Conservation (phyloP, 2,329 filamentous ascomycete genomes). For the Pseudophaeomoniella oleicola region DNA sequence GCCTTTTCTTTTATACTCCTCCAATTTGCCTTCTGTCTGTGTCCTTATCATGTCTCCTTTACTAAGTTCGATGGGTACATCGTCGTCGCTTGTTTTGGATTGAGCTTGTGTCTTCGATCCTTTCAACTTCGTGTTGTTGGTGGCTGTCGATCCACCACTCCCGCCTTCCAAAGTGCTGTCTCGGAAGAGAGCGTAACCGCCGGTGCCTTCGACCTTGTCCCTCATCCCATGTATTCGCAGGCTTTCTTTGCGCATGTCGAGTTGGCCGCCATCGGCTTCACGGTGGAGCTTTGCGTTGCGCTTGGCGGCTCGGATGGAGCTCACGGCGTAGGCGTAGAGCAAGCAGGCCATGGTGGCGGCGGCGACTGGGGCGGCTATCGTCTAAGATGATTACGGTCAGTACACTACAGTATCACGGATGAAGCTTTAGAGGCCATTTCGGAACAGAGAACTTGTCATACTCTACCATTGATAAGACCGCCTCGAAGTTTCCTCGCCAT, state of each 20-base stretch:
- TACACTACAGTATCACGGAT: too few relatives aligned
- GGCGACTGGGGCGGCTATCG: conserved; percentile 45
- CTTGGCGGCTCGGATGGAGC: conserved; percentile 51
- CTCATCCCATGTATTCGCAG: conserved; percentile 11
- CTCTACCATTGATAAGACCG: too few relatives aligned
- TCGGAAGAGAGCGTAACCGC: conserved; percentile 9
- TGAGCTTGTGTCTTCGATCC: too few relatives aligned
- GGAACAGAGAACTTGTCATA: too few relatives aligned
- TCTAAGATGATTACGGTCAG: too few relatives aligned
- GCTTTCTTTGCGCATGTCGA: conserved; percentile 13
- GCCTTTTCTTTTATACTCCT: not conserved
- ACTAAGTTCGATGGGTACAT: not conserved
- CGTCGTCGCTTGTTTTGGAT: not conserved
- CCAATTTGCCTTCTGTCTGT: not conserved
- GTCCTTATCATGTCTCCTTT: not conserved
- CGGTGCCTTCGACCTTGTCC: conserved; percentile 11
- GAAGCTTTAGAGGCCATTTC: too few relatives aligned
- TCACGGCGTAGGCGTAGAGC: conserved; percentile 47
- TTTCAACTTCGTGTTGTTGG: too few relatives aligned
- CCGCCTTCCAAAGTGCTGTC: not conserved
- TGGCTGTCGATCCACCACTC: not conserved
- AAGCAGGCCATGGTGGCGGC: conserved; percentile 47
- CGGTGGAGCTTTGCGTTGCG: conserved; percentile 46
- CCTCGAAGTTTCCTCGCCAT: too few relatives aligned
- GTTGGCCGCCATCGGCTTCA: conserved; percentile 13